A percentile compares a stretch with the other conserved stretches of the same genome.
These are phyloP conservation scores for Rhodotorula kratochvilovae DNA, from an alignment of 768 basidiomycete genomes.

Conservation along the genomic window DNA sequence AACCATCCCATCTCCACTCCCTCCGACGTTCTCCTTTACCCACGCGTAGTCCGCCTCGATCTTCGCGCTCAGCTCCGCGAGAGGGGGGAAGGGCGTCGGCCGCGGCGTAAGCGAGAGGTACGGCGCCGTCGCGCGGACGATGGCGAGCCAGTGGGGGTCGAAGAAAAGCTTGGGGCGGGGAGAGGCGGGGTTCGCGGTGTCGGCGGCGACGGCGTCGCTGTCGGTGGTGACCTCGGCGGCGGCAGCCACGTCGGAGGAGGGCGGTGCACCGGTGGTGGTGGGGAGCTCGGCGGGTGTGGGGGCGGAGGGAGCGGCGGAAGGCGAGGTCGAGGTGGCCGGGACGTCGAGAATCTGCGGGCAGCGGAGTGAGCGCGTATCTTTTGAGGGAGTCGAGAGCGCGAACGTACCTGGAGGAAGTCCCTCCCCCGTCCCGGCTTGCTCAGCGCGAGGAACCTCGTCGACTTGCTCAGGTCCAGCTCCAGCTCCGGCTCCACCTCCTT, in stretches of 20 bases:
- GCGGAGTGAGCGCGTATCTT: neutral
- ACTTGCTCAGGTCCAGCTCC: conserved; percentile 23
- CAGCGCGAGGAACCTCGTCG: conserved; percentile 78
- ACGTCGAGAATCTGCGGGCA: conserved; percentile 66
- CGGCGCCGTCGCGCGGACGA: conserved; percentile 77
- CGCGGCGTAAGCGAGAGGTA: conserved; percentile 59
- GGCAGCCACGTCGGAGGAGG: conserved; percentile 22
- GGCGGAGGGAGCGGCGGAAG: neutral
- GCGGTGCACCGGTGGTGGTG: conserved; percentile 5
- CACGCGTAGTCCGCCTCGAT: conserved; percentile 60
- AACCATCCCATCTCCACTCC: conserved; percentile 43
- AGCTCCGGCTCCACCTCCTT: neutral
- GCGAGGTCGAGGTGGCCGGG: conserved; percentile 41
- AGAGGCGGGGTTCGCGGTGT: neutral
- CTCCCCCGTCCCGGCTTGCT: conserved; percentile 76
- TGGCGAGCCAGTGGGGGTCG: conserved; percentile 91
- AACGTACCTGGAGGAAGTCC: conserved; percentile 70
- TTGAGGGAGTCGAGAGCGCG: too few species aligned
- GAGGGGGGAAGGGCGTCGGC: conserved; percentile 62
- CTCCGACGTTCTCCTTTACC: conserved; percentile 53
- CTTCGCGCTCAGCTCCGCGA: conserved; percentile 53
- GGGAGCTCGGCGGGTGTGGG: neutral
- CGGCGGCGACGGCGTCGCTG: too few species aligned
- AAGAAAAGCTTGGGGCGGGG: conserved; percentile 53
- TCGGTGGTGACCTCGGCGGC: neutral